Percentiles rank a stretch among this genome's conserved stretches.
Conservation (phyloP, 1,139 yeast species). For the Suhomyces anneliseae region DNA sequence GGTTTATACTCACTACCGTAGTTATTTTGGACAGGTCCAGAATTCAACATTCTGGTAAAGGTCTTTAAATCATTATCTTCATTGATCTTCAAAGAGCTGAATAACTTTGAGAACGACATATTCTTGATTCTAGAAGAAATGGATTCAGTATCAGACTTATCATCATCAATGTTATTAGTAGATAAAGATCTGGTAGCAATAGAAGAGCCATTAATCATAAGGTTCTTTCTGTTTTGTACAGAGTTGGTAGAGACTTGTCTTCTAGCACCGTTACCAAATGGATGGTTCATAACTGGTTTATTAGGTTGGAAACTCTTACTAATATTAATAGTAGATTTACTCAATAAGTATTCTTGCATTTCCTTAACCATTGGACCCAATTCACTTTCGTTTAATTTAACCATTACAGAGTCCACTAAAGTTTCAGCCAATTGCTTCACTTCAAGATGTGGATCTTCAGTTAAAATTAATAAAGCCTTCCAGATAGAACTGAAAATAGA, state of each 20-base stretch:
- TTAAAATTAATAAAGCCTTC: constrained; percentile 76
- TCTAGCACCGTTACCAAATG: constrained; percentile 20
- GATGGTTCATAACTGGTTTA: constrained; percentile 34
- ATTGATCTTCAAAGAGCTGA: constrained; percentile 44
- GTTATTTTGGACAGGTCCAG: constrained; percentile 44
- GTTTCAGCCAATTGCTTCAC: constrained; percentile 73
- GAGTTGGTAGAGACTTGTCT: constrained; percentile 40
- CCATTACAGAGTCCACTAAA: constrained; percentile 72
- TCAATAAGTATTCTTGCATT: constrained; percentile 63
- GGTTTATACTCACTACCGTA: constrained; percentile 55
- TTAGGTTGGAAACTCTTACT: constrained; percentile 41
- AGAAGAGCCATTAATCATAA: constrained; percentile 32
- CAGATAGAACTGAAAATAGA: constrained; percentile 85
- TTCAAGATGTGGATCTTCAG: constrained; percentile 89
- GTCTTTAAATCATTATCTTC: constrained; percentile 43
- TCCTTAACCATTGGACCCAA: constrained; percentile 62
- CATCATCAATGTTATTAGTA: constrained; percentile 22
- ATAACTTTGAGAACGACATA: constrained; percentile 42
- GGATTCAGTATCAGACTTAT: constrained; percentile 34
- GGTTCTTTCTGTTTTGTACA: constrained; percentile 28
- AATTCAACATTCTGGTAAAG: constrained; percentile 37
- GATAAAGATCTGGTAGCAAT: constrained; percentile 37
- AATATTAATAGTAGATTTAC: constrained; percentile 48
- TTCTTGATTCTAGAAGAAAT: constrained; percentile 40
- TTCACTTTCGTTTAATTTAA: constrained; percentile 65